phyloP scores from a whole-genome alignment of 2,329 filamentous ascomycete species.

The Orbilia brochopaga region DNA sequence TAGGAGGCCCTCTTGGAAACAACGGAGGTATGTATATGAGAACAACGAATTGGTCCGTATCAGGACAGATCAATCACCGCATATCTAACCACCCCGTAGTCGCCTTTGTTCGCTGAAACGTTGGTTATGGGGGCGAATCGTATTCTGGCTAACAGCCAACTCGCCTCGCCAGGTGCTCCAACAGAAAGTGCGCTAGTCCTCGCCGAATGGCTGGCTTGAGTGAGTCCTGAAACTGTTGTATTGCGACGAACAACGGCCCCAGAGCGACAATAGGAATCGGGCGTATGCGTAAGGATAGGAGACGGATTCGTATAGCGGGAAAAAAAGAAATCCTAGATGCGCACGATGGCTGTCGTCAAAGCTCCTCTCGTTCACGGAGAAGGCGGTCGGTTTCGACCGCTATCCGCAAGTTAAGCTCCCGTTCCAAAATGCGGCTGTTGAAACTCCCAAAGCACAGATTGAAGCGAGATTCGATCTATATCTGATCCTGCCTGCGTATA shows the following conservation, averaged over 20 bases:
- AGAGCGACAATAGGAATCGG: neutral
- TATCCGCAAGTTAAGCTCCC: conserved; percentile 29
- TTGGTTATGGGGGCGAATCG: conserved; percentile 37
- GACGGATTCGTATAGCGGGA: neutral
- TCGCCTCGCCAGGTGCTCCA: conserved; percentile 26
- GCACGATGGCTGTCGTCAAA: neutral
- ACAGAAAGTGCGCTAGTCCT: conserved; percentile 23
- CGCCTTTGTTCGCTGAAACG: conserved; percentile 48
- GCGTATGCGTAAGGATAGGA: conserved; percentile 5
- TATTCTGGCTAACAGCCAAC: conserved; percentile 23
- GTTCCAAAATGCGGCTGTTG: conserved; percentile 37
- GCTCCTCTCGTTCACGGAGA: conserved; percentile 6
- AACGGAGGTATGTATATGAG: conserved; percentile 13
- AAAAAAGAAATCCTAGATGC: conserved; percentile 3
- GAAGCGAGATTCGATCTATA: conserved; percentile 48
- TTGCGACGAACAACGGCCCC: conserved; percentile 21
- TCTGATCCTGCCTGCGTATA: conserved; percentile 38
- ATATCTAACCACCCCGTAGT: conserved; percentile 25
- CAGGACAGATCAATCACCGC: conserved; percentile 33
- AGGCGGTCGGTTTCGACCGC: conserved; percentile 17
- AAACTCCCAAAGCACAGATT: conserved; percentile 30
- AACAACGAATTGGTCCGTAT: conserved; percentile 21
- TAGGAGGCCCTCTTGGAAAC: conserved; percentile 11
- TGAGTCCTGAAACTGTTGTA: conserved; percentile 34
- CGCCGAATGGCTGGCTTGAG: conserved; percentile 4